Percentiles rank a stretch among this genome's conserved stretches.
phyloP scores from a whole-genome alignment of 768 basidiomycete genomes.

The Macrolepiota albuminosa region DNA sequence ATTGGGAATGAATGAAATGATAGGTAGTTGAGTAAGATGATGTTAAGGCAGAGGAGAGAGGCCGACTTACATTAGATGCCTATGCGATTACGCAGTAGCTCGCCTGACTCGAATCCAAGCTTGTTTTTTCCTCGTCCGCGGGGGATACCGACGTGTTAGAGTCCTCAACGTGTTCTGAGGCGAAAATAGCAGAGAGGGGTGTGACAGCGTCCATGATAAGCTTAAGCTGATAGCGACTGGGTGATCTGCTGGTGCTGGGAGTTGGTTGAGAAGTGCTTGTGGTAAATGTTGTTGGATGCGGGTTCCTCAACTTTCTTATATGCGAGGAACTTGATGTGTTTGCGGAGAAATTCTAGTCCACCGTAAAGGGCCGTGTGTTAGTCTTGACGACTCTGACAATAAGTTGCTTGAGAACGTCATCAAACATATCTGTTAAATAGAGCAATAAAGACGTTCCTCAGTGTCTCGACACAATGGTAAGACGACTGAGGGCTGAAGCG shows the following conservation, averaged over 20 bases:
- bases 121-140: background rate
- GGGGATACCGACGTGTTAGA: background rate
- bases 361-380: background rate
- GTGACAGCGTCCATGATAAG: background rate
- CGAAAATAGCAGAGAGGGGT: background rate
- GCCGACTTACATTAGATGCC: background rate
- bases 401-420: background rate
- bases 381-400: background rate
- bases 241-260: background rate
- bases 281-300: background rate
- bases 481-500: too few species aligned
- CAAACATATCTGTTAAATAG: too few species aligned
- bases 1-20: background rate
- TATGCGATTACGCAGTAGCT: background rate
- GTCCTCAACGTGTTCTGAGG: background rate
- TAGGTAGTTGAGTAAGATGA: background rate
- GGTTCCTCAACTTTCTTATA: background rate
- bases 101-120: background rate
- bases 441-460: too few species aligned
- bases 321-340: background rate
- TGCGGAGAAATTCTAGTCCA: background rate
- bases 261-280: background rate
- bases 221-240: background rate
- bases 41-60: background rate
- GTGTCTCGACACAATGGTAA: too few species aligned